Percentiles rank a stretch among this genome's conserved stretches.
Conservation (phyloP, 2,329 filamentous ascomycete species). For the Salinomyces thailandicus region DNA sequence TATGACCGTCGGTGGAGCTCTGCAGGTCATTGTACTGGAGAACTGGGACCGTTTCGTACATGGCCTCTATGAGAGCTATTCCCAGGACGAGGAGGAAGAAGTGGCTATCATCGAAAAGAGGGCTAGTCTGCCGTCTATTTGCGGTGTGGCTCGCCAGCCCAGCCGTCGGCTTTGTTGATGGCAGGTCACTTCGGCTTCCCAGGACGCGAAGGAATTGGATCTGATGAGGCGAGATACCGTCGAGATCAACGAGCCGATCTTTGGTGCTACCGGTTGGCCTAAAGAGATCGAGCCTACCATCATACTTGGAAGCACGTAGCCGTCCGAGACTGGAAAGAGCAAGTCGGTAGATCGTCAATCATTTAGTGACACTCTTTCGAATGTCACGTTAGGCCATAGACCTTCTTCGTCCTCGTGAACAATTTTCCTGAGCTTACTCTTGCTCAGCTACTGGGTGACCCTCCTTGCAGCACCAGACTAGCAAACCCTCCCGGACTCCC, state of each 20-base stretch:
- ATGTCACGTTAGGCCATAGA: neutral
- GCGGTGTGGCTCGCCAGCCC: slow-evolving; percentile 9
- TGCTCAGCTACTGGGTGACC: slow-evolving; percentile 1
- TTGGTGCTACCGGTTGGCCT: neutral
- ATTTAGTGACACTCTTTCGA: neutral
- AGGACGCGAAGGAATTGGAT: slow-evolving; percentile 9
- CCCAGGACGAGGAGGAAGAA: no score
- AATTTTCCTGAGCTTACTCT: neutral
- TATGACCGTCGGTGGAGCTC: slow-evolving; percentile 27
- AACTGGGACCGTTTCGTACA: no score
- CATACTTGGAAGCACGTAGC: neutral
- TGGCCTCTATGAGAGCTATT: no score
- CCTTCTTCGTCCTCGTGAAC: neutral
- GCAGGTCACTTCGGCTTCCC: slow-evolving; percentile 7
- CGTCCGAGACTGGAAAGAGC: neutral
- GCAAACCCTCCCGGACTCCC: slow-evolving; percentile 38
- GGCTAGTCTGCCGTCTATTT: slow-evolving; percentile 5
- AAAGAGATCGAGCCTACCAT: neutral
- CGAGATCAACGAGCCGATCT: neutral
- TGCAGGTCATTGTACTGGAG: slow-evolving; percentile 34
- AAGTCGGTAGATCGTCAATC: no score
- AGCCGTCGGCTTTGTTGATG: slow-evolving; percentile 3
- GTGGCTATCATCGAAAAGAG: slow-evolving; percentile 24
- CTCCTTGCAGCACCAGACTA: slow-evolving; percentile 37
- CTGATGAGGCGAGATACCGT: slow-evolving; percentile 3